Evolutionary conservation across 345 rosid species (phyloP).

Genomic region (Eucalyptus decipiens): DNA sequence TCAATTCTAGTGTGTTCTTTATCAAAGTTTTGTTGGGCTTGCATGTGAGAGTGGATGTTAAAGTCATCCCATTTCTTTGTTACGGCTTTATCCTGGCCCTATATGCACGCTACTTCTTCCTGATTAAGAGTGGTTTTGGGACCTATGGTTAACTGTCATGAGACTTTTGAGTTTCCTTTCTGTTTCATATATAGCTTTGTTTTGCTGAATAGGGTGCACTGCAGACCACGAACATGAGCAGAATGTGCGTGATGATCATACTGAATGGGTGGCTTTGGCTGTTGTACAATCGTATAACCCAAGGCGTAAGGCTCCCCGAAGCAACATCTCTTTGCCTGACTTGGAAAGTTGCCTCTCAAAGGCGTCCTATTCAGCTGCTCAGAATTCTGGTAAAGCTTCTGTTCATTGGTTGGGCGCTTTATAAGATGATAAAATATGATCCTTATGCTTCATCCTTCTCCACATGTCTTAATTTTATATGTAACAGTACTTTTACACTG

Average conservation of each 20-base stretch:
- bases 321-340: constrained; percentile 54
- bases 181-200: not conserved
- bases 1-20: not conserved
- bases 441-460: not conserved
- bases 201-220: constrained; percentile 6
- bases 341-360: constrained; percentile 69
- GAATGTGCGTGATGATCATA: constrained; percentile 3
- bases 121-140: not conserved
- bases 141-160: not conserved
- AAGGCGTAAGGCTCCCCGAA: constrained; percentile 58
- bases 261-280: constrained; percentile 67
- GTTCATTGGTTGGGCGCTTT: not conserved
- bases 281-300: constrained; percentile 70
- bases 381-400: constrained; percentile 38
- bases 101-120: not conserved
- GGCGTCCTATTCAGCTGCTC: constrained; percentile 55
- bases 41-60: not conserved
- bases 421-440: not conserved
- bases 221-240: not conserved
- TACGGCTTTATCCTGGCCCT: not conserved
- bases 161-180: not conserved
- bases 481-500: not conserved
- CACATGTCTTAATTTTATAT: not conserved
- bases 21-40: not conserved
- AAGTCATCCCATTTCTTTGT: not conserved